These are phyloP conservation scores for Sphenostylis stenocarpa DNA, from an alignment of 306 rosid species.

Conservation along the genomic window DNA sequence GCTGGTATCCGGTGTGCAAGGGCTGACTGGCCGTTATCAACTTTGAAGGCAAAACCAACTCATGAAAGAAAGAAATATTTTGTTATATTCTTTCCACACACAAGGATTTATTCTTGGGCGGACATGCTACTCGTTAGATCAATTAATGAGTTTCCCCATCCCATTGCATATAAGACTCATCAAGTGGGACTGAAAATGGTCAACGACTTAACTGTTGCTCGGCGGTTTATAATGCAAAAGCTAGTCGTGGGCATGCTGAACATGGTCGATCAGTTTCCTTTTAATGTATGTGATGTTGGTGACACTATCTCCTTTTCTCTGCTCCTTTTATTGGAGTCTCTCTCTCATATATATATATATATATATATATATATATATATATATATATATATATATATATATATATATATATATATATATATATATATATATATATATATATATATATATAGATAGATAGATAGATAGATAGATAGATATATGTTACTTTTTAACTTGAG, in stretches of 20 bases:
- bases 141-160: conserved; percentile 76
- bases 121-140: conserved; percentile 81
- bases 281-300: conserved; percentile 59
- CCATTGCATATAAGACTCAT: conserved; percentile 82
- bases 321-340: not conserved
- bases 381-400: too few relatives aligned
- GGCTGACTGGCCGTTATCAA: conserved; percentile 95
- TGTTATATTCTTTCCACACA: conserved; percentile 90
- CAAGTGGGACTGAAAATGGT: conserved; percentile 77
- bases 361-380: too few relatives aligned
- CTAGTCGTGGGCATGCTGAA: conserved; percentile 85
- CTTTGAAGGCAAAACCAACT: conserved; percentile 95
- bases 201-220: conserved; percentile 72
- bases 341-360: too few relatives aligned
- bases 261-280: conserved; percentile 82
- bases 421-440: not conserved
- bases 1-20: conserved; percentile 93
- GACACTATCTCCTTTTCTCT: conserved; percentile 22
- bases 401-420: not conserved
- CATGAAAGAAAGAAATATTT: conserved; percentile 90
- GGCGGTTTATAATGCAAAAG: conserved; percentile 89
- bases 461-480: too few relatives aligned
- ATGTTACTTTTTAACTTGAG: conserved; percentile 22
- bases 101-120: conserved; percentile 94
- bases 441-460: too few relatives aligned